Conservation (phyloP, 805 yeast genomes). For the Kazachstania africana region DNA sequence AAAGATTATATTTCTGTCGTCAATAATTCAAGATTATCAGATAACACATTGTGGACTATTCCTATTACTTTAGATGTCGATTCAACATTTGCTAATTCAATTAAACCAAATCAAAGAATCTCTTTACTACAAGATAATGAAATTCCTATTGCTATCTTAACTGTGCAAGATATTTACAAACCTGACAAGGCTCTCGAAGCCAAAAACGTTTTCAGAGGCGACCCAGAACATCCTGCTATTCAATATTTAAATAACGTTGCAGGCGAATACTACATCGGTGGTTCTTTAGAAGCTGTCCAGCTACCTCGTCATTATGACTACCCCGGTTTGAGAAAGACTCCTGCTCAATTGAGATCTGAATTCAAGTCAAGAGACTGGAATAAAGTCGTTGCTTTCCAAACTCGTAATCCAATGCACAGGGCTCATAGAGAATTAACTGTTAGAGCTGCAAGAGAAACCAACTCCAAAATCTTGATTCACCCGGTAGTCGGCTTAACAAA, state of each 20-base stretch:
- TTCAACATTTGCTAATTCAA: constrained; percentile 33
- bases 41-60: constrained; percentile 80
- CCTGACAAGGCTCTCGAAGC: constrained; percentile 81
- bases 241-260: constrained; percentile 59
- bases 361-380: constrained; percentile 75
- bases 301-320: constrained; percentile 87
- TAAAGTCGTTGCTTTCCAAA: constrained; percentile 90
- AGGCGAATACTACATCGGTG: constrained; percentile 82
- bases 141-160: constrained; percentile 66
- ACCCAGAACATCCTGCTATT: constrained; percentile 92
- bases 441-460: constrained; percentile 88
- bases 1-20: constrained; percentile 58
- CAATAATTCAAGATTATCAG: constrained; percentile 52
- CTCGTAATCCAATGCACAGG: constrained; percentile 97
- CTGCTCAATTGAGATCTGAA: constrained; percentile 80
- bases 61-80: constrained; percentile 83
- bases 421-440: constrained; percentile 95
- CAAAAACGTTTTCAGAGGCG: constrained; percentile 82
- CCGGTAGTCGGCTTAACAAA: constrained; percentile 96
- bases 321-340: constrained; percentile 77
- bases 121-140: constrained; percentile 75
- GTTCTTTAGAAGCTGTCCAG: constrained; percentile 70
- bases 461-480: constrained; percentile 80
- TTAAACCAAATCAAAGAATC: constrained; percentile 47
- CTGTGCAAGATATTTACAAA: constrained; percentile 64